Percentiles rank a stretch among this genome's conserved stretches.
These are phyloP conservation scores for Xylaria sp. DNA, from an alignment of 2,329 filamentous ascomycete species.

Conservation along the genomic window DNA sequence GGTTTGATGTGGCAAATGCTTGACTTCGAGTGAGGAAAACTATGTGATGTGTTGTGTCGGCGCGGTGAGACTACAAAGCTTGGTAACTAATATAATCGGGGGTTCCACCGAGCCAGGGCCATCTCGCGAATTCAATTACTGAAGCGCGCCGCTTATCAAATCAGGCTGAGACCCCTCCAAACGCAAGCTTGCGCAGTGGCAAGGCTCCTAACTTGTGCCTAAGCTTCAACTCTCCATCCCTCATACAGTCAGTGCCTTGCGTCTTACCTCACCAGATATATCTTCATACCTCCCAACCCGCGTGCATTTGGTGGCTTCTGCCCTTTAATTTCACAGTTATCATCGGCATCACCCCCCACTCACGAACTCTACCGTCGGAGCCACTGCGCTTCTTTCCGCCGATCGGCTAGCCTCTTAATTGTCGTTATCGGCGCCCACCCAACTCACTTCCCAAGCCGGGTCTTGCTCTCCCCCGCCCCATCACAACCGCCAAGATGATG, in stretches of 20 bases:
- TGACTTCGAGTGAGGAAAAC: too few species aligned
- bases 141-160: neutral
- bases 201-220: slow-evolving; percentile 4
- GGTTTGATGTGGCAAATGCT: too few species aligned
- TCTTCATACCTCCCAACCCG: too few species aligned
- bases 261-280: neutral
- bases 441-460: neutral
- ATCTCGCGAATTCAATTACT: neutral
- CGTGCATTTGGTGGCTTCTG: too few species aligned
- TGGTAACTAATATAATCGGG: neutral
- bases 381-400: neutral
- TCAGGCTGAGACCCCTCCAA: slow-evolving; percentile 4
- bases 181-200: neutral
- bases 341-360: too few species aligned
- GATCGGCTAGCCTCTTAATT: neutral
- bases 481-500: slow-evolving; percentile 70
- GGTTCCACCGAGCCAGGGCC: too few species aligned
- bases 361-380: neutral
- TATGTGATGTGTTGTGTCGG: too few species aligned
- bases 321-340: too few species aligned
- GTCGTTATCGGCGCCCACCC: neutral
- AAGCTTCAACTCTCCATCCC: too few species aligned
- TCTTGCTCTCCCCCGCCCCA: neutral
- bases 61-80: too few species aligned
- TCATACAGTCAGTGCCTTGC: neutral